A percentile compares a stretch with the other conserved stretches of the same genome.
Conservation (phyloP, 805 yeast genomes). For the Cyberlindnera saturnus region DNA sequence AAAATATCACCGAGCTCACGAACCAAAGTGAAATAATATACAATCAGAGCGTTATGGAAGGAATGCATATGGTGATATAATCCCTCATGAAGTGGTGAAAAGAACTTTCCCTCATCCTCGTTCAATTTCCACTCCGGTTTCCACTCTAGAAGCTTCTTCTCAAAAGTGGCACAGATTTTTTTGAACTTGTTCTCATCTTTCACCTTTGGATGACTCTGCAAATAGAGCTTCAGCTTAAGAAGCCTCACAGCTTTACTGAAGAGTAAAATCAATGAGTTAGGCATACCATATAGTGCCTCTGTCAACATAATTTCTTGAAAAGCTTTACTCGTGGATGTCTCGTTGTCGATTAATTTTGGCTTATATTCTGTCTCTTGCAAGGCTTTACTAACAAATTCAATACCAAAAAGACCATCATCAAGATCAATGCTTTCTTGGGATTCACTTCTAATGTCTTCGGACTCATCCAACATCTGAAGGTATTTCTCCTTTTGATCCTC, state of each 20-base stretch:
- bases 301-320: slow-evolving; percentile 55
- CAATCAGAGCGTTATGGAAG: slow-evolving; percentile 64
- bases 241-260: slow-evolving; percentile 69
- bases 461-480: slow-evolving; percentile 5
- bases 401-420: slow-evolving; percentile 40
- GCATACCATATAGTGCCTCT: slow-evolving; percentile 79
- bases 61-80: slow-evolving; percentile 76
- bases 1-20: slow-evolving; percentile 46
- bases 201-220: slow-evolving; percentile 5
- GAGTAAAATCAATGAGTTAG: slow-evolving; percentile 67
- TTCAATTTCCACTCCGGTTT: slow-evolving; percentile 65
- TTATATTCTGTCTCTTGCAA: slow-evolving; percentile 14
- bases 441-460: slow-evolving; percentile 17
- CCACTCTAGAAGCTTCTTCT: slow-evolving; percentile 56
- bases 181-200: slow-evolving; percentile 16
- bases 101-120: slow-evolving; percentile 25
- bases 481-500: slow-evolving; percentile 12
- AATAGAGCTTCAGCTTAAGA: slow-evolving; percentile 55
- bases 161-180: slow-evolving; percentile 30
- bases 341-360: slow-evolving; percentile 35
- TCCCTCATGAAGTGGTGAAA: slow-evolving; percentile 47
- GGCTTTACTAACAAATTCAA: slow-evolving; percentile 26
- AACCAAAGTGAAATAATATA: slow-evolving; percentile 65
- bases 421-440: slow-evolving; percentile 37
- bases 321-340: slow-evolving; percentile 27